These are phyloP conservation scores for Bipolaris oryzae DNA, from an alignment of 2,329 filamentous ascomycete species.

Conservation along the genomic window DNA sequence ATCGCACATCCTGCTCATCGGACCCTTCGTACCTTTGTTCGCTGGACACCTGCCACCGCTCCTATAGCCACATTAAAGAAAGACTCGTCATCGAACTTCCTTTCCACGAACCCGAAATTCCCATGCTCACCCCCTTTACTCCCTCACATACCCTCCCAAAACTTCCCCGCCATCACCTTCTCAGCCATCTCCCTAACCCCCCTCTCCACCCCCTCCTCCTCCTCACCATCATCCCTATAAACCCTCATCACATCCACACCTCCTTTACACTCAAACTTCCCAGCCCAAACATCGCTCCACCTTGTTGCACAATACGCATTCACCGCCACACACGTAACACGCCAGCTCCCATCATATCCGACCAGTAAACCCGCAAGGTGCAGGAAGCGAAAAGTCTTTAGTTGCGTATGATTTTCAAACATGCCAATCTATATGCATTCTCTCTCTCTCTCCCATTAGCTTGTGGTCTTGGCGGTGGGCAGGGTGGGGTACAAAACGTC, in stretches of 20 bases:
- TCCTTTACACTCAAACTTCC: conserved; percentile 21
- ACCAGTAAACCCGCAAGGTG: conserved; percentile 26
- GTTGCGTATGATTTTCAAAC: conserved; percentile 17
- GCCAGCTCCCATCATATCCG: conserved; percentile 29
- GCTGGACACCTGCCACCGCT: no score
- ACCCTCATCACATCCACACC: conserved; percentile 24
- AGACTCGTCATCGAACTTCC: no score
- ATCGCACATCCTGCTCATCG: no score
- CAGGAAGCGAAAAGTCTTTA: conserved; percentile 21
- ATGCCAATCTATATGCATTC: conserved; percentile 17
- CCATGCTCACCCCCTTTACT: no score
- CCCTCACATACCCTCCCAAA: conserved; percentile 11
- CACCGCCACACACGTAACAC: conserved; percentile 5
- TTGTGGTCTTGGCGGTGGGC: no score
- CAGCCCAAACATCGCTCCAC: conserved; percentile 27
- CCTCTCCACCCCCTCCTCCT: conserved; percentile 12
- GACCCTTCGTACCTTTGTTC: no score
- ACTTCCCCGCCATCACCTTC: conserved; percentile 11
- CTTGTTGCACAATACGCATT: conserved; percentile 19
- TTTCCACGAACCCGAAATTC: no score
- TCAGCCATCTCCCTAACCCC: conserved; percentile 11
- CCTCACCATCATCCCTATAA: conserved; percentile 12
- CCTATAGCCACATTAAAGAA: no score
- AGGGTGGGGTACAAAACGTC: no score
- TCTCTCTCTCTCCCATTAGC: no score